These are phyloP conservation scores for Porodaedalea pini DNA, from an alignment of 1,284 basidiomycete genomes.

Conservation along the genomic window DNA sequence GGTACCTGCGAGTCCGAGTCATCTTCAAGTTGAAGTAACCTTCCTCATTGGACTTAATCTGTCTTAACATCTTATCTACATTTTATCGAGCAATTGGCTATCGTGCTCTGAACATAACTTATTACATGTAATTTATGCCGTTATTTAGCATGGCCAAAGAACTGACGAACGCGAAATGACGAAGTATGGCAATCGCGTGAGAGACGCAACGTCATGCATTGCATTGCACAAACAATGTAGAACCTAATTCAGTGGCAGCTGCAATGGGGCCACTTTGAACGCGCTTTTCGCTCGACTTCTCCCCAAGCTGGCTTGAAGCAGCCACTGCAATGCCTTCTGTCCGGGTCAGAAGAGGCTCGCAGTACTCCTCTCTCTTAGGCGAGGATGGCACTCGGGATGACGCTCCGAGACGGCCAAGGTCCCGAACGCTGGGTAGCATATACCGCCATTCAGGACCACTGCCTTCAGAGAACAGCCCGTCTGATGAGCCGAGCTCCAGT, in stretches of 20 bases:
- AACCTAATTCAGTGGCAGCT: too few species aligned
- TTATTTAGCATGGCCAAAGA: background rate
- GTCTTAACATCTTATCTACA: background rate
- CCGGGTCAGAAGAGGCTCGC: conserved; percentile 42
- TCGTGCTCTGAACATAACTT: background rate
- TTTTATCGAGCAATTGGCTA: background rate
- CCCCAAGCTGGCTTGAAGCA: background rate
- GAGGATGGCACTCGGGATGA: conserved; percentile 27
- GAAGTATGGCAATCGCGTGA: background rate
- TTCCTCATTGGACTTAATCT: too few species aligned
- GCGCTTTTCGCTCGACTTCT: conserved; percentile 6
- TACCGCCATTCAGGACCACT: conserved; percentile 7
- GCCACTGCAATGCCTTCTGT: conserved; percentile 50
- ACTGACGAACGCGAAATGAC: background rate
- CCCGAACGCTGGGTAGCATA: conserved; percentile 25
- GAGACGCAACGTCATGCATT: background rate
- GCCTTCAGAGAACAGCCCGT: background rate
- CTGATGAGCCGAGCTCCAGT: background rate
- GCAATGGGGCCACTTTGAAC: background rate
- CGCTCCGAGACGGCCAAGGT: conserved; percentile 21
- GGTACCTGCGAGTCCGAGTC: background rate
- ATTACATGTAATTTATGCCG: background rate
- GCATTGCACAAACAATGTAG: too few species aligned
- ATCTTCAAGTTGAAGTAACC: too few species aligned
- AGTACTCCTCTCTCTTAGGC: conserved; percentile 38